Evolutionary conservation across 139 green algal genomes (phyloP).

Genomic region (Chlorella vulgaris): DNA sequence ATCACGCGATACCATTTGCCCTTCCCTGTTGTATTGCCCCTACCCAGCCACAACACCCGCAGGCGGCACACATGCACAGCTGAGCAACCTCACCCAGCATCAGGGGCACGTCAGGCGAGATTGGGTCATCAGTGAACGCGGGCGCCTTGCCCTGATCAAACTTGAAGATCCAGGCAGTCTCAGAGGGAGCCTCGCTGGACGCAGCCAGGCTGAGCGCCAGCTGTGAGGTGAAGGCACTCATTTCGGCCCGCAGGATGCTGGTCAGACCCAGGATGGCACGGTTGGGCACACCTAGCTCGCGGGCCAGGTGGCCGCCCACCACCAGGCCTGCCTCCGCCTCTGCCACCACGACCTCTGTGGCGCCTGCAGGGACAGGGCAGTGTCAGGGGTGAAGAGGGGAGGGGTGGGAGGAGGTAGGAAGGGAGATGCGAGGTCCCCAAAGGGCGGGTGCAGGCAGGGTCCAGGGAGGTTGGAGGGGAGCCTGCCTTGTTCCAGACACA

Average conservation of each 20-base stretch:
- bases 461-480: too few relatives aligned
- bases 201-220: not conserved
- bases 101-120: not conserved
- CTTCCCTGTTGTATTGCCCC: too few relatives aligned
- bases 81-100: not conserved
- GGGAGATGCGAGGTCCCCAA: too few relatives aligned
- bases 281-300: conserved; percentile 39
- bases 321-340: conserved; percentile 75
- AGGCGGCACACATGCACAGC: not conserved
- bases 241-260: conserved; percentile 42
- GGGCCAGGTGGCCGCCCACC: conserved; percentile 62
- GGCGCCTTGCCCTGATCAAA: conserved; percentile 26
- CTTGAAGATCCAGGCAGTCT: conserved; percentile 9
- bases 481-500: too few relatives aligned
- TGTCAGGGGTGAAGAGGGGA: conserved; percentile 54
- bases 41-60: not conserved
- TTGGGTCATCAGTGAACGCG: conserved; percentile 17
- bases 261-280: conserved; percentile 38
- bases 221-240: not conserved
- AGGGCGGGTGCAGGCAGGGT: too few relatives aligned
- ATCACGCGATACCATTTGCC: too few relatives aligned
- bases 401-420: conserved; percentile 10
- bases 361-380: conserved; percentile 61
- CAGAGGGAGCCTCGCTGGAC: not conserved
- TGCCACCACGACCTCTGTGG: conserved; percentile 61